A percentile compares a stretch with the other conserved stretches of the same genome.
Conservation (phyloP, 208 protist genomes). For the Eutreptiella sp. region DNA sequence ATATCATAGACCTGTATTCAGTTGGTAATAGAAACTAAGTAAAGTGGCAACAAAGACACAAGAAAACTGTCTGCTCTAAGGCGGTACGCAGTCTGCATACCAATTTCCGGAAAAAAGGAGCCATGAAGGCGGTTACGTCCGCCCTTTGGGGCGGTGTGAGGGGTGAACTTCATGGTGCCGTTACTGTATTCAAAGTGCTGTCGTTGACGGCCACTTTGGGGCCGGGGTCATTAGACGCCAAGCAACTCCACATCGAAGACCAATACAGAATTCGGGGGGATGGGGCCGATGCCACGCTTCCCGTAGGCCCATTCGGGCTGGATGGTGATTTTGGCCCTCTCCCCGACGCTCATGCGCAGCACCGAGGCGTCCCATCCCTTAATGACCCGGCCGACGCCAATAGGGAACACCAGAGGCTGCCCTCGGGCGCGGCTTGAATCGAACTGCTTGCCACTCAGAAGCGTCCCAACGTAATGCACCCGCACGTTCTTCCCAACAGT, state of each 20-base stretch:
- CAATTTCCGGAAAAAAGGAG: too few species aligned
- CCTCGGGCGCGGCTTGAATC: constrained; percentile 29
- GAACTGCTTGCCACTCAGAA: constrained; percentile 33
- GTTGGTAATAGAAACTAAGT: too few species aligned
- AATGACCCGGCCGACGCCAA: constrained; percentile 48
- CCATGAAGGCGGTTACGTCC: too few species aligned
- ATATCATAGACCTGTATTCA: too few species aligned
- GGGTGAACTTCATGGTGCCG: too few species aligned
- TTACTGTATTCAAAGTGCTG: too few species aligned
- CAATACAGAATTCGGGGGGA: constrained; percentile 43
- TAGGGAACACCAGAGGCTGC: constrained; percentile 40
- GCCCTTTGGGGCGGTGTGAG: too few species aligned
- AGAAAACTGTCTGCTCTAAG: too few species aligned
- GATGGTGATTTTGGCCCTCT: constrained; percentile 40
- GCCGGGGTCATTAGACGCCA: too few species aligned
- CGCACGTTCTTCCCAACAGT: background rate
- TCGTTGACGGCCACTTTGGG: too few species aligned
- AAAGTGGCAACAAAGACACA: too few species aligned
- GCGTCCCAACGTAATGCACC: constrained; percentile 30
- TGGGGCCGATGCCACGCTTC: constrained; percentile 19
- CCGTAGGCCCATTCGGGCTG: constrained; percentile 41
- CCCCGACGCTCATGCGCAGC: constrained; percentile 40
- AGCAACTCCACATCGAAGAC: constrained; percentile 43
- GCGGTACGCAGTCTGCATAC: too few species aligned
- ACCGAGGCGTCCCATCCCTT: constrained; percentile 47